Conservation (phyloP, 2,329 filamentous ascomycete genomes). For the Mollisia scopiformis region DNA sequence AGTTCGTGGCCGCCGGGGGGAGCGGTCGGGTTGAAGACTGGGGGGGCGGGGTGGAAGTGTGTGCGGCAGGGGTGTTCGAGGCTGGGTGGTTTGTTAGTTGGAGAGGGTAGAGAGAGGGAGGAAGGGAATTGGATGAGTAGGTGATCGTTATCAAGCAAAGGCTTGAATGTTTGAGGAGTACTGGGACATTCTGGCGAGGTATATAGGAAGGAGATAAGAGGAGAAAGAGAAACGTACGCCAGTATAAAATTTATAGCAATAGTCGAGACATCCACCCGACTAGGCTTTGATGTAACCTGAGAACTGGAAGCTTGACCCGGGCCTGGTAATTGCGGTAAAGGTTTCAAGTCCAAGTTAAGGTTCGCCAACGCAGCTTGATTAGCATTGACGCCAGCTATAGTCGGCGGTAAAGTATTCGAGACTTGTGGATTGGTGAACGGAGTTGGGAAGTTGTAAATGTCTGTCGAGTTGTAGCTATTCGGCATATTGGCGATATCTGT, state of each 20-base stretch:
- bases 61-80: conserved; percentile 33
- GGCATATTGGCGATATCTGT: too few relatives aligned
- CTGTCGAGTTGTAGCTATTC: too few relatives aligned
- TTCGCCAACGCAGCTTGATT: neutral
- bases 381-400: neutral
- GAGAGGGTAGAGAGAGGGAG: neutral
- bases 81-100: conserved; percentile 5
- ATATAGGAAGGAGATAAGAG: neutral
- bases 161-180: neutral
- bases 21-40: conserved; percentile 14
- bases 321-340: neutral
- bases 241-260: conserved; percentile 36
- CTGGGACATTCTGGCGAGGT: neutral
- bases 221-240: conserved; percentile 23
- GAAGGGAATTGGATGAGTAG: neutral
- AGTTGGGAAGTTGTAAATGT: conserved; percentile 1
- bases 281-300: neutral
- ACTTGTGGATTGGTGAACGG: neutral
- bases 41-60: conserved; percentile 23
- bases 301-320: neutral
- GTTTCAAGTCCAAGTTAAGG: neutral
- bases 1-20: conserved; percentile 29
- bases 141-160: neutral
- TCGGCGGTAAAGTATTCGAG: neutral
- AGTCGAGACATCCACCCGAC: conserved; percentile 2